phyloP scores from a whole-genome alignment of 2,329 filamentous ascomycete species.

The Akanthomyces uredinophilus region DNA sequence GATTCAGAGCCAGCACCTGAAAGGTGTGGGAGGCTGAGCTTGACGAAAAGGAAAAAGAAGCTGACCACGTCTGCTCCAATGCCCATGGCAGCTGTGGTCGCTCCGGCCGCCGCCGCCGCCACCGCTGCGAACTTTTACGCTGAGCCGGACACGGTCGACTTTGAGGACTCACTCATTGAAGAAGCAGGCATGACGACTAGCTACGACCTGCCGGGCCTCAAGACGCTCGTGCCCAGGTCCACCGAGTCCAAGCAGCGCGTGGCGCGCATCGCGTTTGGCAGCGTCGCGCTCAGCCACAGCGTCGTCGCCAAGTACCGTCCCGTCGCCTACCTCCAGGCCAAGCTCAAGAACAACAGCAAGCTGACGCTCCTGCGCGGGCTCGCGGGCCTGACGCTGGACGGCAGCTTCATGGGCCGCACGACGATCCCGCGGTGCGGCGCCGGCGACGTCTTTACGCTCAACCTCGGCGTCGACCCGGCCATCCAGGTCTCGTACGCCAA shows the following conservation, averaged over 20 bases:
- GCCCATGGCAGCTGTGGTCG: background rate
- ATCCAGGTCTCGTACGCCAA: conserved; percentile 49
- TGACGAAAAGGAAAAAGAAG: background rate
- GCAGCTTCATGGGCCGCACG: conserved; percentile 54
- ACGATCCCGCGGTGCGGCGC: conserved; percentile 47
- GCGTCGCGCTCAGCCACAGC: conserved; percentile 51
- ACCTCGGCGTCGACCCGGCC: conserved; percentile 51
- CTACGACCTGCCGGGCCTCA: conserved; percentile 55
- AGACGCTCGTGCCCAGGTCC: conserved; percentile 49
- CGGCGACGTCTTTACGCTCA: conserved; percentile 45
- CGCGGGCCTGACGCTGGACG: conserved; percentile 57
- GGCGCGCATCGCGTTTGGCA: conserved; percentile 46
- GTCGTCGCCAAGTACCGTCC: conserved; percentile 57
- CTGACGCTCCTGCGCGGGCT: conserved; percentile 52
- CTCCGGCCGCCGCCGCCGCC: background rate
- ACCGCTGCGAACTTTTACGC: background rate
- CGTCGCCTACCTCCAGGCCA: conserved; percentile 54
- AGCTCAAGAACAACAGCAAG: conserved; percentile 50
- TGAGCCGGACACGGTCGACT: conserved; percentile 20
- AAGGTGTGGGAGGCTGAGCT: background rate
- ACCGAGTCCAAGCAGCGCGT: conserved; percentile 55
- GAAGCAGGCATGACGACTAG: conserved; percentile 56
- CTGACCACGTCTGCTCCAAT: background rate
- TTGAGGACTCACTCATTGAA: conserved; percentile 48
- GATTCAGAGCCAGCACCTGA: no score